Conservation (phyloP, 2,329 filamentous ascomycete genomes). For the Zymoseptoria tritici region DNA sequence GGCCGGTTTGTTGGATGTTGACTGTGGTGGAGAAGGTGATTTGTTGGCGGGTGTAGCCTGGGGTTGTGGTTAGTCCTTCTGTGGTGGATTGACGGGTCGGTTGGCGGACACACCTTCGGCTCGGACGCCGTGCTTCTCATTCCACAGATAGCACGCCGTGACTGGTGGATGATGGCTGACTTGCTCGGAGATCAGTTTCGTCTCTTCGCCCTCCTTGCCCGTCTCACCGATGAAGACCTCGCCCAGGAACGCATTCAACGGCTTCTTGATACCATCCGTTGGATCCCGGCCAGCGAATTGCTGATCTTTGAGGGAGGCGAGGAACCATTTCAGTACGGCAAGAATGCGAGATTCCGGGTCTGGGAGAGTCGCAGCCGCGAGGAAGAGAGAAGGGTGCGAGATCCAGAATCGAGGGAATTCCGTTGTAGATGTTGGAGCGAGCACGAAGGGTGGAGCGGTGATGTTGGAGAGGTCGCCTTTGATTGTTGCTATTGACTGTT, state of each 20-base stretch:
- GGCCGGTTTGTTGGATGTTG: conserved; percentile 41
- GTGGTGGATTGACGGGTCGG: too few relatives aligned
- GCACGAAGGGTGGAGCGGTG: conserved; percentile 41
- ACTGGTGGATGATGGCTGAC: conserved; percentile 42
- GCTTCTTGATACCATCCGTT: conserved; percentile 42
- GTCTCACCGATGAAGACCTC: conserved; percentile 40
- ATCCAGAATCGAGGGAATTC: conserved; percentile 43
- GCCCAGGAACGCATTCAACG: conserved; percentile 45
- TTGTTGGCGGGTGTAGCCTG: conserved; percentile 42
- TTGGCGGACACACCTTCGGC: conserved; percentile 25
- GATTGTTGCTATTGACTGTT: conserved; percentile 38
- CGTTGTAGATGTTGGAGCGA: conserved; percentile 39
- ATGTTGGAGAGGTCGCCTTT: conserved; percentile 41
- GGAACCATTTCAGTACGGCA: conserved; percentile 44
- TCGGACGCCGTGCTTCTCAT: conserved; percentile 36
- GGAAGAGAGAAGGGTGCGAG: conserved; percentile 40
- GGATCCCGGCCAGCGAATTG: conserved; percentile 41
- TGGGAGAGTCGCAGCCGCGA: conserved; percentile 36
- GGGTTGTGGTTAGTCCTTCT: too few relatives aligned
- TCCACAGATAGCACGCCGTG: conserved; percentile 42
- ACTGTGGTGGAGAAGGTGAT: conserved; percentile 41
- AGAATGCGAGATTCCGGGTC: conserved; percentile 37
- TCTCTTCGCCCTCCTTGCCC: conserved; percentile 33
- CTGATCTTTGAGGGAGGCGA: conserved; percentile 41
- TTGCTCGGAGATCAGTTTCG: conserved; percentile 38